Evolutionary conservation across 148 eudicot species (phyloP), one percentile per base, ranked within the genome.

Genomic region (Oxyria digyna): DNA sequence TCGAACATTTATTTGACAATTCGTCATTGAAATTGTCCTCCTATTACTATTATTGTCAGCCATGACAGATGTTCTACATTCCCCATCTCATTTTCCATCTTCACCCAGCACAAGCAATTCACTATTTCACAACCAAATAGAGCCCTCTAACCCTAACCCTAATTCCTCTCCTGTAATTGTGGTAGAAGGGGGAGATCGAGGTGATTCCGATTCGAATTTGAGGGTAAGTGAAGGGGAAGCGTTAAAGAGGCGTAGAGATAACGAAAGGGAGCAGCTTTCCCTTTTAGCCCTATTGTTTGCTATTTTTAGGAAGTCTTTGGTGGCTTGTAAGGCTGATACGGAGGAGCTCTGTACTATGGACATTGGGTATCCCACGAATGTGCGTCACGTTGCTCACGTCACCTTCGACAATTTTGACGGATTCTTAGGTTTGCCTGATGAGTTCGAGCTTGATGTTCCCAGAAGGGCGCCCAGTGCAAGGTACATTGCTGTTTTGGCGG

Each of bases 371-470:
- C 99, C 99, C 8, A 94, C 97, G 67, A 80, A 91, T 79, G 99
- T 94, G 52, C 87, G 89, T 63, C 99, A 94, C 76, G 97, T 94
- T 67, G 96, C 96, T 40, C 99, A 94, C 79, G 99, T 94, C 11
- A 94, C 97, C 15, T 94, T 90, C 74, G 99, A 94, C 79, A 86
- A 89, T 77, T 94, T 88, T 74, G 76, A 94, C 77, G 99, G 99
- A 67, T 94, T 94, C 81, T 84, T 94, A 83, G 99, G 99, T 71
- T 87, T 94, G 93, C 99, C 99, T 81, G 96, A 86, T 74, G 99
- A 94, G 78, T 91, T 94, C 74, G 99, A 94, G 78, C 99, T 97
- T 80, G 97, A 90, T 43, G 91, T 94, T 48, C 96, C 91, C 35
- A 81, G 85, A 71, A 88, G 96, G 52, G 93, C 96, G 55, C 99